A percentile compares a stretch with the other conserved stretches of the same genome.
phyloP scores from a whole-genome alignment of 768 basidiomycete species.

The Suillus bovinus region DNA sequence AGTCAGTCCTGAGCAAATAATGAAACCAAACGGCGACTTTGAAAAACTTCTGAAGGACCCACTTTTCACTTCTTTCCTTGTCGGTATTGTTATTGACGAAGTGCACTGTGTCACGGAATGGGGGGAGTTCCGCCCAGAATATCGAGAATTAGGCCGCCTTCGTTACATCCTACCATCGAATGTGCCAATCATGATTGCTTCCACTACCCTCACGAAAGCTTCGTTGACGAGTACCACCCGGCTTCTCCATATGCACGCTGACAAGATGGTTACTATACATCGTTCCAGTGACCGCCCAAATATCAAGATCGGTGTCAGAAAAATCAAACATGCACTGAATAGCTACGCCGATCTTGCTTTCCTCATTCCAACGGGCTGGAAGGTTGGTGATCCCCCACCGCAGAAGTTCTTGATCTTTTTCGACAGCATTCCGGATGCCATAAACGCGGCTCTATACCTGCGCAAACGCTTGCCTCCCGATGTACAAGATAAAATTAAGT shows the following conservation, averaged over 20 bases:
- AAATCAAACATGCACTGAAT: slow-evolving; percentile 23
- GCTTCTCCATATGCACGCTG: slow-evolving; percentile 20
- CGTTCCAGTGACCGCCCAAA: slow-evolving; percentile 36
- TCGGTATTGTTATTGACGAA: too few species aligned
- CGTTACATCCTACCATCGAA: slow-evolving; percentile 21
- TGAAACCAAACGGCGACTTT: too few species aligned
- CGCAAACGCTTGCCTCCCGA: slow-evolving; percentile 10
- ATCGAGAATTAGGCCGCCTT: too few species aligned
- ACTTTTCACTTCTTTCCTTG: too few species aligned
- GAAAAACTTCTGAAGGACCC: too few species aligned
- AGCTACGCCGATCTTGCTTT: slow-evolving; percentile 28
- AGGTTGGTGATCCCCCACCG: slow-evolving; percentile 1
- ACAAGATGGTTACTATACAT: slow-evolving; percentile 15
- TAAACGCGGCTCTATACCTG: slow-evolving; percentile 14
- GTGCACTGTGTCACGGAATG: too few species aligned
- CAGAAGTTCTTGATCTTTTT: slow-evolving; percentile 20
- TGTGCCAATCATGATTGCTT: slow-evolving; percentile 33
- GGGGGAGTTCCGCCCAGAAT: too few species aligned
- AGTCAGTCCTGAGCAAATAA: too few species aligned
- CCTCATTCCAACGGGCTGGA: slow-evolving; percentile 15
- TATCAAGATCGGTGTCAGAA: slow-evolving; percentile 27
- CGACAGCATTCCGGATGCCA: slow-evolving; percentile 13
- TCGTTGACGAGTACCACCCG: slow-evolving; percentile 25
- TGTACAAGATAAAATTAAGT: slow-evolving; percentile 19
- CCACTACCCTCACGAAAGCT: slow-evolving; percentile 33